Base-by-base conservation (phyloP, 495 filamentous ascomycete species). In the Hamigera avellanea region DNA sequence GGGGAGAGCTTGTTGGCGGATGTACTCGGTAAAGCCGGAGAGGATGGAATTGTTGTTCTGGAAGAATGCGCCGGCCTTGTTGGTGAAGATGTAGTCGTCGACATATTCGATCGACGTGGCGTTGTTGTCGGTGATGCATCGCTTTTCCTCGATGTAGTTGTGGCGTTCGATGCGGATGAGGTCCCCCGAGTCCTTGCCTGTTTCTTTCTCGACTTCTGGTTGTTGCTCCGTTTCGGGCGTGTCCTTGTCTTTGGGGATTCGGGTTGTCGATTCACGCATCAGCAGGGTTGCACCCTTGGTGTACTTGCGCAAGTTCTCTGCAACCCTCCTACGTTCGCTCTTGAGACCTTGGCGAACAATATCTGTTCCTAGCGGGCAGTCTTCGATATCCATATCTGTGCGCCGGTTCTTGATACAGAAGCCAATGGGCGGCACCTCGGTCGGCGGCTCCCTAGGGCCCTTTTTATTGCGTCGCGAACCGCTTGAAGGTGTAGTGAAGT, bases 11-110 rank as follows among this genome's bases (percentile, higher is more conserved):
- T 85, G 75, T 32, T 79, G 65, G 34, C 91, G 86, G 62, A 98
- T 85, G 66, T 89, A 95, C 41, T 77, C 72, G 9, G 87, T 95
- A 62, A 98, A 95, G 8, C 57, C 59, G 27, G 83, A 73, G n/a
- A 98, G 78, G 61, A 98, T 95, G 32, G 86, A 93, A 64, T 98
- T 98, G 71, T 98, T 98, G 66, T 98, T 98, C 52, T 98, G 91
- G 75, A 98, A 98, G 72, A 98, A 98, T 29, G 81, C 67, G 26
- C 86, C 86, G 14, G 91, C 91, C 19, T 80, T 83, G 69, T 89
- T 95, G 52, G 72, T 73, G 68, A 98, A 93, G 53, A 78, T 59
- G 64, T 80, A 93, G 56, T 78, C 54, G 49, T 85, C 85, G 37
- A 98, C 67, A 55, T 93, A 94, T 54, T 98, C 91, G 27, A 80